phyloP scores from a whole-genome alignment of 768 basidiomycete genomes.

The Pleurotus djamor region DNA sequence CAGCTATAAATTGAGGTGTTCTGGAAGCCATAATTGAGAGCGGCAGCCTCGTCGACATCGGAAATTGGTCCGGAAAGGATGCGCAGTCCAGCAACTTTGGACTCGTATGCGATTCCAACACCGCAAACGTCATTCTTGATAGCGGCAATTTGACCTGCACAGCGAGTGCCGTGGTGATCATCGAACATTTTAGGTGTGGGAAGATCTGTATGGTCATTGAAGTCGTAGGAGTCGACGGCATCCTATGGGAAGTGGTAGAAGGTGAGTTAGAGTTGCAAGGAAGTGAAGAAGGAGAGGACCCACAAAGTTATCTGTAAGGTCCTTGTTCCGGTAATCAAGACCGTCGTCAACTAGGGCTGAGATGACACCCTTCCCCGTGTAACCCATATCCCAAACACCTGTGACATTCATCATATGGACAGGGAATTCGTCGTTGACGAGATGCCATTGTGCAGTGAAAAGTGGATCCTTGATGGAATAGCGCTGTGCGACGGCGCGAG shows the following conservation, averaged over 20 bases:
- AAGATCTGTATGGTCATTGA: constrained; percentile 87
- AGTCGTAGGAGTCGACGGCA: constrained; percentile 88
- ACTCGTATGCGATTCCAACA: constrained; percentile 88
- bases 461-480: constrained; percentile 80
- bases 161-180: constrained; percentile 97
- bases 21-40: constrained; percentile 92
- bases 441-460: constrained; percentile 90
- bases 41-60: constrained; percentile 93
- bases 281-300: constrained; percentile 25
- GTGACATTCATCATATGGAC: constrained; percentile 93
- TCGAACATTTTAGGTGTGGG: constrained; percentile 87
- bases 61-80: constrained; percentile 95
- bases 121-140: constrained; percentile 92
- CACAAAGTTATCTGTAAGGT: constrained; percentile 91
- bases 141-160: constrained; percentile 96
- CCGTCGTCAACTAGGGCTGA: constrained; percentile 95
- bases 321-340: constrained; percentile 84
- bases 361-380: constrained; percentile 84
- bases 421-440: constrained; percentile 83
- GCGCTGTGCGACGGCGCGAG: constrained; percentile 50
- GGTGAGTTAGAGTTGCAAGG: neutral
- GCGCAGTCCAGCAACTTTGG: constrained; percentile 90
- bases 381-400: constrained; percentile 85
- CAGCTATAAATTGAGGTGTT: constrained; percentile 93
- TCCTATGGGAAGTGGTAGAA: constrained; percentile 45